phyloP scores from a whole-genome alignment of 495 filamentous ascomycete genomes.

The Daldinia vernicosa region DNA sequence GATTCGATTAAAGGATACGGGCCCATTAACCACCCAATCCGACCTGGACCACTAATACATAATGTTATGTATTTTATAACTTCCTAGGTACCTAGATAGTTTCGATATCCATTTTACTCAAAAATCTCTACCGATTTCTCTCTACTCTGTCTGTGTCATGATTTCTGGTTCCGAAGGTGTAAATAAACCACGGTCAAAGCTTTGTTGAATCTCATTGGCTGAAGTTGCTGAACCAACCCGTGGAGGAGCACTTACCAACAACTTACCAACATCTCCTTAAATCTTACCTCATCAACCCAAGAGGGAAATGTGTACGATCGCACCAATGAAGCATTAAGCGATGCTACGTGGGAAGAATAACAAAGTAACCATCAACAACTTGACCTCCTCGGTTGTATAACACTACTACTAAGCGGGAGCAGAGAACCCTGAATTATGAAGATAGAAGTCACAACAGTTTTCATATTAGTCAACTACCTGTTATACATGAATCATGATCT shows the following conservation, averaged over 20 bases:
- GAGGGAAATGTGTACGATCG: background rate
- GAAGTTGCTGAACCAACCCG: background rate
- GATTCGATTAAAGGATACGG: background rate
- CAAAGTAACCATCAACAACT: background rate
- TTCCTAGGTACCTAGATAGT: no score
- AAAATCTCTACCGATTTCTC: background rate
- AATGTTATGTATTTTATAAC: background rate
- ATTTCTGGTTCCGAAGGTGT: background rate
- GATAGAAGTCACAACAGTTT: background rate
- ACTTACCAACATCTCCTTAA: background rate
- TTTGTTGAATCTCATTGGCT: background rate
- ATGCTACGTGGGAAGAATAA: background rate
- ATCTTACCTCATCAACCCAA: background rate
- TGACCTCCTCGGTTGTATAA: background rate
- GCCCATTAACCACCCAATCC: background rate
- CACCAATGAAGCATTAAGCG: background rate
- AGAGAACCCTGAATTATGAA: background rate
- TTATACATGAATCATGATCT: background rate
- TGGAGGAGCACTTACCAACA: background rate
- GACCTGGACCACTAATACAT: background rate
- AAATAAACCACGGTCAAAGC: background rate
- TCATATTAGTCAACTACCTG: no score
- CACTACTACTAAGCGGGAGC: background rate
- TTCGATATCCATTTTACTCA: background rate
- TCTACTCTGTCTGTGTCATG: background rate